Evolutionary conservation across 2,329 filamentous ascomycete species (phyloP), one percentile per base, ranked within the genome.

Genomic region (Exophiala lecanii-corni): DNA sequence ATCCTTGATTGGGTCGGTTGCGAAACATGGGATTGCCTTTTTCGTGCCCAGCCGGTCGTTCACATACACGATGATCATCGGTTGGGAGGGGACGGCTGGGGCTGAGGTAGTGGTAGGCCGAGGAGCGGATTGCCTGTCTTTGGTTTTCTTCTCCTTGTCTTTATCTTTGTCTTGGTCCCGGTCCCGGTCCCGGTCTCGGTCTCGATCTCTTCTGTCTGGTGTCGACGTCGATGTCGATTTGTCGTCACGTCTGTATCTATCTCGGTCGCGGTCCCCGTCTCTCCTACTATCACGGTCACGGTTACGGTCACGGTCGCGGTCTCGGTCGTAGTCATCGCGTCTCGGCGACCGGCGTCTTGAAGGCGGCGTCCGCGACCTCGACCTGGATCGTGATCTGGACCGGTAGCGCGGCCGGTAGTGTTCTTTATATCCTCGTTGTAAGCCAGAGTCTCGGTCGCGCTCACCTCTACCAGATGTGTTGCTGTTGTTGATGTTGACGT

Each of bases 21-120:
- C 82, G 44, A 95, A 72, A 62, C 89, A 96, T 0, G 91, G 91
- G 51, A 97, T 92, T 39, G 86, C 84, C 12, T 89, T 87, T 60
- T 95, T 95, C n/a, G 91, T 96, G 9, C 91, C 91, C 25, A 97
- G 71, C n/a, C 91, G 79, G 65, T 97, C 91, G 63, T 97, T 97
- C 60, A 97, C 81, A 58, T 91, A 81, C 13, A 97, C 89, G 39
- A 94, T 79, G 55, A 97, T 96, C 84, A 96, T 94, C 43, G 88
- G 83, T 60, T 94, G 84, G 4, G 72, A 67, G 28, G 61, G 64
- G 49, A 63, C 59, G 5, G 68, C 59, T 20, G 62, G 49, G 6
- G 23, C 12, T 26, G 23, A 26, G 6, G 23, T 26, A 7, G 23
- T 26, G 12, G 7, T 26, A 7, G 23, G 12, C 23, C n/a, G n/a